Evolutionary conservation across 1,139 yeast genomes (phyloP), one percentile per base, ranked within the genome.

Genomic region (Hanseniaspora sp.): DNA sequence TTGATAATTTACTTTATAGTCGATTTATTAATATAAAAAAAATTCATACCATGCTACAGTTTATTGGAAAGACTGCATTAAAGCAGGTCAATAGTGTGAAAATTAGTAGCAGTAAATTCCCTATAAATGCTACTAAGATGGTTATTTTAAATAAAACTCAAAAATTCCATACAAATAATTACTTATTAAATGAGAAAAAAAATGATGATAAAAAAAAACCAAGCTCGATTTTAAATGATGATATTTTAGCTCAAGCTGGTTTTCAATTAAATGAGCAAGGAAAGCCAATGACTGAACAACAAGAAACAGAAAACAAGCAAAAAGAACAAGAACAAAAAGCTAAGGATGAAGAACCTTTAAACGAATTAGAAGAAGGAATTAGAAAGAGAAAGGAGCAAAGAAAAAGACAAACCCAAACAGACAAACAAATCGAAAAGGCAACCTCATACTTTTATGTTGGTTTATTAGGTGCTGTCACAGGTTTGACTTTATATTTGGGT

Each of bases 221-320:
- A 45, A 69, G 77, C 61, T 77, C 86, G 31, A 77, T 88, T 62
- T 74, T 88, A 59, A 82, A 85, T 44, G 96, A 88, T 58, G 96
- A 88, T 64, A 63, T 88, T 63, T 74, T 88, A 59, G 83, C 84
- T 34, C 80, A 82, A 64, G 95, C 95, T 9, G 96, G 96, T 45
- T 80, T 88, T 58, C 95, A 79, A 39, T 43, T 51, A 23, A 51
- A 51, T 12, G 48, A 51, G 11, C 55, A 65, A 73, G n/a, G 76
- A 73, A 39, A 59, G 53, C 52, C 55, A 18, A 49, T 60, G 1
- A 48, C 58, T n/a, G 57, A 39, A 34, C 54, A 57, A 43, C 45
- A 58, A 28, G 63, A 60, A 18, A 59, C 55, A 13, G 60, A 59
- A 23, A 46, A 54, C 11, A 59, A 57, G 29, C 55, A 48, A 45